Base-by-base conservation (phyloP, 805 yeast genomes). In the Pichia exigua region DNA sequence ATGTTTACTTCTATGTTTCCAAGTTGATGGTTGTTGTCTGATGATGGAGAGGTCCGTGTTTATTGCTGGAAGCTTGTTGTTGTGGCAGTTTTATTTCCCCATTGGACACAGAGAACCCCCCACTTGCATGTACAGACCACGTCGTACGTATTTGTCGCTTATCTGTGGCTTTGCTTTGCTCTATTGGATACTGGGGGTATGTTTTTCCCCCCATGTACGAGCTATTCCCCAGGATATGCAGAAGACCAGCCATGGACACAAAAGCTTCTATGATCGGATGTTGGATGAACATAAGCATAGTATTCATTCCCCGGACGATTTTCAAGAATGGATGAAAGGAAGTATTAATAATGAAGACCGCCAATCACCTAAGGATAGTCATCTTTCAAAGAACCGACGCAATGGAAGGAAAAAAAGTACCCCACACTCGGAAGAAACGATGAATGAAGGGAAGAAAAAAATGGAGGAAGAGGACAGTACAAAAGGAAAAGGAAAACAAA, bases 231-330 rank as follows among this genome's bases (percentile, higher is more conserved):
- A 12, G n/a, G 35, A 15, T 13, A 30, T 13, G 3, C 35, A 2
- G 6, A 30, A 30, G 7, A 30, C n/a, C n/a, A n/a, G 6, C 39
- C 17, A 17, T 7, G 18, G 3, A 5, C 39, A 17, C 18, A 28
- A 20, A 40, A 49, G 49, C 2, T 50, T 50, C 27, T 50, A 46
- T 42, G 53, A 50, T 20, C 46, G 22, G 17, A 46, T 50, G 53
- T 20, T 42, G 32, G 44, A 18, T 15, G 44, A 46, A 22, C n/a
- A 46, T 18, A 27, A 43, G 7, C 44, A 30, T 11, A 44, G 32
- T 20, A 28, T 45, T 15, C 21, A 32, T 22, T 38, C 43, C 17
- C 17, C 51, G 9, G 30, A 38, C 21, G 47, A 48, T 10, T 27
- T 48, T 3, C 51, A 48, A 40, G 3, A 42, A 7, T 42, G 17